A percentile compares a stretch with the other conserved stretches of the same genome.
Evolutionary conservation across 305 asterid species (phyloP).

Genomic region (Andrographis paniculata): DNA sequence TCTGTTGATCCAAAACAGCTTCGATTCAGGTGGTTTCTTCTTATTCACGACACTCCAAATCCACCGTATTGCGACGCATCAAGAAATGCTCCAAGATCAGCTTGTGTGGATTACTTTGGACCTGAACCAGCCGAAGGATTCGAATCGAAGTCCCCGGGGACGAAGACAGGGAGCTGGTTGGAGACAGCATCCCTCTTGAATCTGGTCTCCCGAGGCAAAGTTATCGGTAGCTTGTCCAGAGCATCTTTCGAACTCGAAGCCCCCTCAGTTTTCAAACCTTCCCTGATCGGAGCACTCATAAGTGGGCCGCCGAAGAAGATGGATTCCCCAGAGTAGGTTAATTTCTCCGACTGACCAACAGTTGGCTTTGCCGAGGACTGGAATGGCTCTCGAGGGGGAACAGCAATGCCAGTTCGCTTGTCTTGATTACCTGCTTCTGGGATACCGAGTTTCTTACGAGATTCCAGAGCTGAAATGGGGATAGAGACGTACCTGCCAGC

Average conservation of each 20-base stretch:
- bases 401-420: conserved; percentile 29
- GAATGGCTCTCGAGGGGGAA: conserved; percentile 31
- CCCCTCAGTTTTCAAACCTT: conserved; percentile 36
- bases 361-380: conserved; percentile 30
- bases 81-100: conserved; percentile 4
- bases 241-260: conserved; percentile 36
- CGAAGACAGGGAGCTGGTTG: conserved; percentile 89
- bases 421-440: conserved; percentile 33
- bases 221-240: conserved; percentile 31
- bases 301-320: conserved; percentile 97
- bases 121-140: conserved; percentile 43
- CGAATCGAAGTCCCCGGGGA: conserved; percentile 58
- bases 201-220: conserved; percentile 49
- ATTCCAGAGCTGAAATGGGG: conserved; percentile 64
- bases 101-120: conserved; percentile 25
- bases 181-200: conserved; percentile 67
- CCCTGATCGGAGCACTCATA: conserved; percentile 53
- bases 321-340: conserved; percentile 66
- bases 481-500: conserved; percentile 89
- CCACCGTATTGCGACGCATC: background rate
- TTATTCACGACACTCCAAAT: conserved; percentile 14
- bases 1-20: conserved; percentile 19
- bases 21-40: conserved; percentile 34
- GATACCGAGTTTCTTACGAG: conserved; percentile 38
- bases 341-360: conserved; percentile 52